Evolutionary conservation across 306 rosid genomes (phyloP), one percentile per base, ranked within the genome.

Genomic region (Medicago truncatula): DNA sequence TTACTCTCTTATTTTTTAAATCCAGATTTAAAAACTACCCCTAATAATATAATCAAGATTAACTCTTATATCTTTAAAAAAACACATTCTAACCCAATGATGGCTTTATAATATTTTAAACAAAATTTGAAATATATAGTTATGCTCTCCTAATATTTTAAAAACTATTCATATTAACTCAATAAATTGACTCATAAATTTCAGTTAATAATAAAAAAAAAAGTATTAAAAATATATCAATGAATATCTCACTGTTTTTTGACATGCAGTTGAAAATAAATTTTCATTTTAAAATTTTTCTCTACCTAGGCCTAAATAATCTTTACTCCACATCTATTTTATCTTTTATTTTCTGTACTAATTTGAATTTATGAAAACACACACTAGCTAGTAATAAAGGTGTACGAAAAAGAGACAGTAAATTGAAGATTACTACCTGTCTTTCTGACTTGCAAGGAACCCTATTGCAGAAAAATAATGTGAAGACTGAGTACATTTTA

Each of bases 381-480:
- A 58, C 8, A 58, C 65, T 59, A 31, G 18, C 43, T 7, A 64
- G 13, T 14, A 63, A 62, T 47, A 36, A 36, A 68, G 31, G 4
- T 38, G 74, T 71, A 76, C 63, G 71, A 44, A 59, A 73, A 31
- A 67, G 67, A 77, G 38, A 39, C 76, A 82, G 65, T 2, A 46
- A 67, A 78, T 82, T 78, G 61, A 68, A 82, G 64, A 39, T 78
- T 58, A 80, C 75, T 69, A 50, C 56, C 85, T 77, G 80, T 74
- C 70, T 63, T 38, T 80, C 85, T 73, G 85, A 78, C 85, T 69
- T 14, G 13, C 14, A 36, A 80, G 65, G 20, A 65, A 54, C 85
- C 71, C 52, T 59, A 73, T 66, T 8, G 53, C 83, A 46, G 83
- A 68, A 73, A 70, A 77, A 67, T 67, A 67, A 73, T 56, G 67